Evolutionary conservation across 2,329 filamentous ascomycete genomes (phyloP), one percentile per base, ranked within the genome.

Genomic region (Aureobasidium mangrovei): DNA sequence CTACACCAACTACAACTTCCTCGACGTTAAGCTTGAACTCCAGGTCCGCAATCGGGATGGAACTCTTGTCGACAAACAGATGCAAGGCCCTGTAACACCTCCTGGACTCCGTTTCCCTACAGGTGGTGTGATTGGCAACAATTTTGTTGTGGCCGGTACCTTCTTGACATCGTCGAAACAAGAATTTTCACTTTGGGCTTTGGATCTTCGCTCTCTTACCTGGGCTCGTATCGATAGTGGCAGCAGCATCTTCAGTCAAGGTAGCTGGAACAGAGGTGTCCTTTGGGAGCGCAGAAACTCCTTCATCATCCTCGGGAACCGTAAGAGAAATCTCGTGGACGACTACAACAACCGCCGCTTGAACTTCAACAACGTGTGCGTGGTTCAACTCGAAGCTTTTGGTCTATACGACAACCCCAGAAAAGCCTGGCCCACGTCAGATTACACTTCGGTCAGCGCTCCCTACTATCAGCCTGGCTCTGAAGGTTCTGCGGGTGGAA

Each of bases 1-100:
- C 43, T 98, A 98, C 69, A 97, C 91, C 27, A 98, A 98, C 67
- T 98, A 98, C 71, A 97, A 98, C 70, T 98, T 98, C 65, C 70
- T 98, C 54, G 91, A 98, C 63, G 93, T 98, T 60, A 97, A 95
- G 68, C 75, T 98, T 27, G 93, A 98, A 69, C 75, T 98, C 36
- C 93, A 97, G 69, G 82, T 98, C 45, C 82, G 93, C 51, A 77
- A 86, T 7, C 81, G 88, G 1, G 91, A 97, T 67, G 91, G 93
- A 31, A 83, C 82, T 0, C 73, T 98, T 52, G 81, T 83, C 1
- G 93, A 98, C 68, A 91, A 88, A 70, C 81, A 86, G 28, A 97
- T 98, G 91, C 84, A 84, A 18, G 86, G 88, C 18, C 79, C 82
- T 4, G 88, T 90, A 58, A 94, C 90, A 7, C 93, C 93, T 0